phyloP scores from a whole-genome alignment of 805 yeast genomes.

The Maudiozyma bulderi region DNA sequence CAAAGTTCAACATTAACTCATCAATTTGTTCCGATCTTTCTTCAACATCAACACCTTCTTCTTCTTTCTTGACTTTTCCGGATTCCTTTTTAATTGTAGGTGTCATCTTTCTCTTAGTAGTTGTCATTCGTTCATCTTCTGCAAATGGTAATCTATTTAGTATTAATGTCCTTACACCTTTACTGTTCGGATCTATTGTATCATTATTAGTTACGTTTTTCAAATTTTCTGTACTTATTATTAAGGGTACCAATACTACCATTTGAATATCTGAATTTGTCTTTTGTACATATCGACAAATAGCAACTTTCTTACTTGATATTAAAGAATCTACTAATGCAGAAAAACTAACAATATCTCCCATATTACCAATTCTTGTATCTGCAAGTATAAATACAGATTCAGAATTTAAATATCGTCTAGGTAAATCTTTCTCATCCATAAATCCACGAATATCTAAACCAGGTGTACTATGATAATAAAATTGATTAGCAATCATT shows the following conservation, averaged over 20 bases:
- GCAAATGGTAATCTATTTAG: conserved; percentile 55
- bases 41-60: conserved; percentile 5
- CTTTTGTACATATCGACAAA: conserved; percentile 56
- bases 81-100: conserved; percentile 27
- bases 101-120: conserved; percentile 33
- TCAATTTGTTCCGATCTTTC: conserved; percentile 29
- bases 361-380: conserved; percentile 22
- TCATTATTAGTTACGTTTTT: background rate
- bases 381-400: conserved; percentile 43
- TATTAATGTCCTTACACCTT: conserved; percentile 32
- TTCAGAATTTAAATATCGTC: conserved; percentile 52
- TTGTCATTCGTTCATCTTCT: conserved; percentile 63
- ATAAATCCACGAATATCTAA: conserved; percentile 60
- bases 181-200: conserved; percentile 9
- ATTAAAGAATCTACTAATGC: conserved; percentile 46
- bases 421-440: conserved; percentile 38
- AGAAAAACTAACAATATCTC: conserved; percentile 36
- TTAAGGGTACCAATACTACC: conserved; percentile 48
- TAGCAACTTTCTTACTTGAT: conserved; percentile 38
- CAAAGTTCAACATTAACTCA: conserved; percentile 34
- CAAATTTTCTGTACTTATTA: conserved; percentile 1
- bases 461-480: conserved; percentile 38
- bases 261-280: conserved; percentile 38
- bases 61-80: conserved; percentile 15
- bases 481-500: conserved; percentile 34